These are phyloP conservation scores for Coemansia sp. DNA, from an alignment of 192 early-diverging fungal species.

Conservation along the genomic window DNA sequence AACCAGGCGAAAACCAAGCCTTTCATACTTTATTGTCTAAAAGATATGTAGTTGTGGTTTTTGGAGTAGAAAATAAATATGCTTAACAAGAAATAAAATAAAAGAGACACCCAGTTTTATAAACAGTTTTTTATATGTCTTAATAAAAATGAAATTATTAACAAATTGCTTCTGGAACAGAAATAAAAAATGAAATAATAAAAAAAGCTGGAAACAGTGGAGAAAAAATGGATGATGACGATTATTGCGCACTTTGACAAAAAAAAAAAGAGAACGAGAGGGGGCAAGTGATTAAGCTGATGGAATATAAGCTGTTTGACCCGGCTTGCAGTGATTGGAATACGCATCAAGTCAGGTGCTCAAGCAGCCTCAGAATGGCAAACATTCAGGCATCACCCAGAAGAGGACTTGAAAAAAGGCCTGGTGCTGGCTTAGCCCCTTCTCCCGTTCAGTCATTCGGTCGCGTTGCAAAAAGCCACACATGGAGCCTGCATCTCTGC, in stretches of 20 bases:
- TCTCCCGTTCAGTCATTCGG: too few relatives aligned
- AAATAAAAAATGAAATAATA: neutral
- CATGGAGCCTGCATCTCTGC: neutral
- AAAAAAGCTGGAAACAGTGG: slow-evolving; percentile 6
- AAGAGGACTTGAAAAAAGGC: too few relatives aligned
- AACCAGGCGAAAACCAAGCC: slow-evolving; percentile 2
- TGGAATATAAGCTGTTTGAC: neutral
- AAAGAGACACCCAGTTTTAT: neutral
- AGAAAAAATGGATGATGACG: neutral
- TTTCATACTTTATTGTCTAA: slow-evolving; percentile 5
- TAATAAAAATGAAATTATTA: neutral
- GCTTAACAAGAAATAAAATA: neutral
- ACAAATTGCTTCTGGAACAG: neutral
- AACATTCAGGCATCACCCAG: too few relatives aligned
- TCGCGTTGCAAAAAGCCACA: too few relatives aligned
- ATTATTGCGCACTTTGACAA: neutral
- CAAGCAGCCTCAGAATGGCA: too few relatives aligned
- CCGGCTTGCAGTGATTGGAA: neutral
- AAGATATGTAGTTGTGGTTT: neutral
- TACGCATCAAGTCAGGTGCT: neutral
- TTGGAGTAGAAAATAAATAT: neutral
- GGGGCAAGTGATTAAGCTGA: too few relatives aligned
- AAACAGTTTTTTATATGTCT: neutral
- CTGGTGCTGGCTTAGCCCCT: too few relatives aligned
- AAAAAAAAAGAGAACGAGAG: too few relatives aligned